Conservation (phyloP, 805 yeast genomes). For the Candida broadrunensis region DNA sequence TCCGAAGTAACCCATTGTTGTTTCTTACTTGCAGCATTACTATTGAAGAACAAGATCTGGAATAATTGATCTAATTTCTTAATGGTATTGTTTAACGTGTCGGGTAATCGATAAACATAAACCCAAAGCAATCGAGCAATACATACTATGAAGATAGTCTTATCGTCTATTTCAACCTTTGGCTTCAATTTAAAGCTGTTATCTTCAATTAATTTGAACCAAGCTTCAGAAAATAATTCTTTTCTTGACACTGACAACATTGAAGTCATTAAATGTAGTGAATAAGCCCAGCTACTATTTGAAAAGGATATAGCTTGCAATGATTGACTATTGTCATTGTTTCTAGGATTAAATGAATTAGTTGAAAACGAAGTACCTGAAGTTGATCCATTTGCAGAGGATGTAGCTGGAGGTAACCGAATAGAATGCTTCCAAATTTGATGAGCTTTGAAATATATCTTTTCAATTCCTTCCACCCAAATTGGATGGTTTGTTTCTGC, state of each 20-base stretch:
- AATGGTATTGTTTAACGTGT: conserved; percentile 83
- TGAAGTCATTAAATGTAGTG: conserved; percentile 67
- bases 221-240: conserved; percentile 64
- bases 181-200: conserved; percentile 63
- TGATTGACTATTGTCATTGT: background rate
- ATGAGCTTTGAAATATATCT: conserved; percentile 52
- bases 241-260: conserved; percentile 78
- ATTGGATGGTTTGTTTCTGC: conserved; percentile 96
- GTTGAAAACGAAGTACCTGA: background rate
- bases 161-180: conserved; percentile 47
- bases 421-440: conserved; percentile 37
- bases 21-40: conserved; percentile 43
- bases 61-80: conserved; percentile 70
- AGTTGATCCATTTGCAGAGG: background rate
- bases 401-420: background rate
- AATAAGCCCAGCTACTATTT: conserved; percentile 56
- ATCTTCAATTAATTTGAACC: conserved; percentile 69
- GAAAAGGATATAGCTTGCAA: background rate
- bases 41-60: conserved; percentile 50
- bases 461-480: conserved; percentile 80
- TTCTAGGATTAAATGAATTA: background rate
- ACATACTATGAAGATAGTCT: conserved; percentile 59
- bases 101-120: conserved; percentile 79
- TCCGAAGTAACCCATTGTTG: conserved; percentile 78
- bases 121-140: conserved; percentile 85